phyloP scores from a whole-genome alignment of 306 rosid genomes.

The Dalbergia oliveri region DNA sequence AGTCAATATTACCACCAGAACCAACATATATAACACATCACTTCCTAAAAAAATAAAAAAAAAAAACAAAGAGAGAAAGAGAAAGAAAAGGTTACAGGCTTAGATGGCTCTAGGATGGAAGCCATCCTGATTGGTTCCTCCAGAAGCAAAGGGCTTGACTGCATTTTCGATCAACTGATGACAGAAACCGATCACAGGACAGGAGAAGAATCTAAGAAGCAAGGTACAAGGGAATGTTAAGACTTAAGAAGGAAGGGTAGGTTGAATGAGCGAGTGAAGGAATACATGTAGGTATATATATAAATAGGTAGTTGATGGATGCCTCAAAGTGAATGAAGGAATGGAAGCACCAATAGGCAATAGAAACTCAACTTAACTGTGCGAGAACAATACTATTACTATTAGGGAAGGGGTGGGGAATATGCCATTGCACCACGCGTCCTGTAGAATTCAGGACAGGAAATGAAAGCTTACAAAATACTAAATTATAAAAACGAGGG shows the following conservation, averaged over 20 bases:
- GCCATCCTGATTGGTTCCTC: conserved; percentile 92
- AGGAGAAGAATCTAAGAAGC: neutral
- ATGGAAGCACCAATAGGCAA: neutral
- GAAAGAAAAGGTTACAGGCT: conserved; percentile 60
- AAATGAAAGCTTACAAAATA: too few relatives aligned
- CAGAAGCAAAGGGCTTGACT: conserved; percentile 68
- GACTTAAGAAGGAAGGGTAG: neutral
- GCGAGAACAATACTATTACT: neutral
- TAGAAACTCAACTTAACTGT: neutral
- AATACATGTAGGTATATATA: neutral
- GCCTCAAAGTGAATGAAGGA: neutral
- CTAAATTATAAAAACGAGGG: neutral
- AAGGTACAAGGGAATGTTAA: neutral
- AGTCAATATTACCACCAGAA: neutral
- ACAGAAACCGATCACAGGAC: conserved; percentile 3
- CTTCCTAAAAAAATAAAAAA: neutral
- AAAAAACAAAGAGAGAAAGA: neutral
- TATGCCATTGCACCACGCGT: neutral
- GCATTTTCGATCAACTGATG: conserved; percentile 51
- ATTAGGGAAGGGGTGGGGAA: neutral
- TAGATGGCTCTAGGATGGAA: conserved; percentile 81
- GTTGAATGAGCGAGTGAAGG: neutral
- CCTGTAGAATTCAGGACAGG: neutral
- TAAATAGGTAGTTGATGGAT: neutral
- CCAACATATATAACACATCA: neutral